Percentiles rank a stretch among this genome's conserved stretches.
These are phyloP conservation scores for Aspergillus affinis DNA, from an alignment of 495 filamentous ascomycete genomes.

Conservation along the genomic window DNA sequence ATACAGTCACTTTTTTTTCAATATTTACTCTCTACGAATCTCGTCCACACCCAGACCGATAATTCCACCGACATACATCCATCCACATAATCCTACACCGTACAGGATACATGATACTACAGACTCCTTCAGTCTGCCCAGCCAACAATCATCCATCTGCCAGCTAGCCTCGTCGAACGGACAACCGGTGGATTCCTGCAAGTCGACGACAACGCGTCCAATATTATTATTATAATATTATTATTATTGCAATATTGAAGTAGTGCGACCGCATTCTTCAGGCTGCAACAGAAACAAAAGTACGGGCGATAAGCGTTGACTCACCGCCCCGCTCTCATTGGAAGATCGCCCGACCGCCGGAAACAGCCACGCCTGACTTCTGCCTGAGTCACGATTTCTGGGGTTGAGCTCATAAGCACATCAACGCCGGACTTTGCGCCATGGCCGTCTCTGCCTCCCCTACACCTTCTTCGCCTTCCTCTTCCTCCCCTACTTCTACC, in stretches of 20 bases:
- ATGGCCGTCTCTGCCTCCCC: constrained; percentile 25
- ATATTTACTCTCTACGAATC: constrained; percentile 1
- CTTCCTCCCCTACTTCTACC: constrained; percentile 16
- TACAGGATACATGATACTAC: neutral
- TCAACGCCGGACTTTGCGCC: constrained; percentile 22
- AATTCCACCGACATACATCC: neutral
- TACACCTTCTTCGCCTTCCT: constrained; percentile 23
- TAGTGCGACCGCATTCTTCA: neutral
- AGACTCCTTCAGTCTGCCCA: neutral
- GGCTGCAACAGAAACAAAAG: neutral
- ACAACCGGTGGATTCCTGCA: constrained; percentile 7
- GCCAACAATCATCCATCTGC: neutral
- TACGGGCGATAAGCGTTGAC: constrained; percentile 10
- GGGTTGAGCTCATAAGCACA: constrained; percentile 30
- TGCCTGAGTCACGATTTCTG: constrained; percentile 34
- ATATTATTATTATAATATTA: no score
- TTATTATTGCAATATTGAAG: no score
- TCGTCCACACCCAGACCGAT: constrained; percentile 2
- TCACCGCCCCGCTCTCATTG: constrained; percentile 35
- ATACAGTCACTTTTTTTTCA: neutral
- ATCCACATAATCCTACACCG: constrained; percentile 3
- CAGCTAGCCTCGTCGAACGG: constrained; percentile 6
- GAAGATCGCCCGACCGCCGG: constrained; percentile 21
- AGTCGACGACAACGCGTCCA: no score
- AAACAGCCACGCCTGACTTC: constrained; percentile 14